Conservation (phyloP, 768 basidiomycete genomes). For the Exidia glandulosa region DNA sequence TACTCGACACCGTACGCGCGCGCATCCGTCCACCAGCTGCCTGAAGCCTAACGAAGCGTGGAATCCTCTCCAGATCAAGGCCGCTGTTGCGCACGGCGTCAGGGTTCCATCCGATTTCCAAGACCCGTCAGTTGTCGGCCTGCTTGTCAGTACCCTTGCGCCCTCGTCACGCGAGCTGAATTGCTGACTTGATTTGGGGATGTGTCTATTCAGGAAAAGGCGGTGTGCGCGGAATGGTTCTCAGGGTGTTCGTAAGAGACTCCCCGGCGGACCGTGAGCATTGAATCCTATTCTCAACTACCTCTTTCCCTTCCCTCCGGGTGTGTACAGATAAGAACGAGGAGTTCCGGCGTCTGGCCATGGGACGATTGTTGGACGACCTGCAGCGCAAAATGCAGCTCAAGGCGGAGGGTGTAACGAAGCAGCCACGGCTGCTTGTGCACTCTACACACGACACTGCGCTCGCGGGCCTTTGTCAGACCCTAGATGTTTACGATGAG, state of each 20-base stretch:
- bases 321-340: constrained; percentile 51
- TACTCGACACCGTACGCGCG: constrained; percentile 52
- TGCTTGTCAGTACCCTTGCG: constrained; percentile 45
- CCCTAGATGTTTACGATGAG: constrained; percentile 64
- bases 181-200: too few species aligned
- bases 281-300: not conserved
- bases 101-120: constrained; percentile 61
- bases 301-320: not conserved
- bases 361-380: constrained; percentile 65
- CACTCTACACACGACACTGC: constrained; percentile 56
- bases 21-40: not conserved
- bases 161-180: too few species aligned
- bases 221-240: constrained; percentile 73
- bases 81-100: constrained; percentile 61
- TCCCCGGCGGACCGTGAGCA: not conserved
- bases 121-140: constrained; percentile 45
- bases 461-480: constrained; percentile 49
- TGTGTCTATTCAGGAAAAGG: constrained; percentile 40
- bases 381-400: constrained; percentile 50
- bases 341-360: constrained; percentile 63
- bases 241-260: constrained; percentile 27
- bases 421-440: constrained; percentile 53
- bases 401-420: constrained; percentile 36
- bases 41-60: not conserved
- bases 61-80: constrained; percentile 37